Evolutionary conservation across 352 stramenopile species (phyloP).

Genomic region (Bremia lactucae): DNA sequence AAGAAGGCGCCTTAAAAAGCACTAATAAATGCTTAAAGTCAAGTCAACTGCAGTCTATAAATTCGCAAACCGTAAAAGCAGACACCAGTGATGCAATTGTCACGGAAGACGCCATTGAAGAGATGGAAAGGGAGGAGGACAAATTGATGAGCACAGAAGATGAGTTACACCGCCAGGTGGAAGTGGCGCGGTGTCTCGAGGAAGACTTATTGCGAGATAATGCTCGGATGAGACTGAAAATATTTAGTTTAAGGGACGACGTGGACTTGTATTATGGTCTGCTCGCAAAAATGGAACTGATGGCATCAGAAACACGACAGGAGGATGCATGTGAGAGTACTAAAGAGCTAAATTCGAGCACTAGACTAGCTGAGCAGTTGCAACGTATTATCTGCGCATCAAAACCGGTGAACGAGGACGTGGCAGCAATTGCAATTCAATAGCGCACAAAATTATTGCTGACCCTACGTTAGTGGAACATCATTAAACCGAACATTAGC

Average conservation of each 20-base stretch:
- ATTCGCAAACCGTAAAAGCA: no score
- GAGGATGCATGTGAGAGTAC: conserved; percentile 1
- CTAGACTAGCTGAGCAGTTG: conserved; percentile 12
- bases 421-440: no score
- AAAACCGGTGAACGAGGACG: conserved; percentile 18
- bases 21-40: conserved; percentile 13
- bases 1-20: conserved; percentile 1
- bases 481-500: no score
- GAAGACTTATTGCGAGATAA: conserved; percentile 37
- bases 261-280: conserved; percentile 46
- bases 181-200: conserved; percentile 27
- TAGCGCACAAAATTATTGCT: no score
- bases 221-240: conserved; percentile 36
- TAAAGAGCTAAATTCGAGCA: not conserved
- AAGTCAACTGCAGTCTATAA: not conserved
- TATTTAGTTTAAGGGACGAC: conserved; percentile 26
- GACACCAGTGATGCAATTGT: not conserved
- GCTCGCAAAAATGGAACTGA: conserved; percentile 31
- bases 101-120: conserved; percentile 2
- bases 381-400: conserved; percentile 27
- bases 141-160: conserved; percentile 8
- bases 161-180: conserved; percentile 17
- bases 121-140: conserved; percentile 5
- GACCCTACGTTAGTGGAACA: no score
- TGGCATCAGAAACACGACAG: conserved; percentile 7